Evolutionary conservation across 768 basidiomycete genomes (phyloP), one percentile per base, ranked within the genome.

Genomic region (Pulveroboletus sp.): DNA sequence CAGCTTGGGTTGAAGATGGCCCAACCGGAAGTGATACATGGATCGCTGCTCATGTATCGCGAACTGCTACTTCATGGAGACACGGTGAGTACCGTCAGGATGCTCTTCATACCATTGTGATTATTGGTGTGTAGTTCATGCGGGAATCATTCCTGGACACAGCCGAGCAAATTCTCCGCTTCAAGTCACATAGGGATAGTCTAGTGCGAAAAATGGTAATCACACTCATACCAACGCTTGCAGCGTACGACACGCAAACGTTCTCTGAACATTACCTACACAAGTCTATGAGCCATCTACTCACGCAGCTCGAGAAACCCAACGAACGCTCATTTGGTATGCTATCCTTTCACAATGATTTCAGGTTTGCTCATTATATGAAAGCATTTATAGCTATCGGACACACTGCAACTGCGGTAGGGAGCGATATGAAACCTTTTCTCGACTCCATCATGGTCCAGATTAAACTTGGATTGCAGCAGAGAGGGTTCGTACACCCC

Each of bases 301-400:
- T 95, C 25, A 83, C 82, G 5, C 90, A 93, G 60, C 76, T 99
- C 5, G 87, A 90, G 60, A 97, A 93, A 69, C 86, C 90, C 0
- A 79, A 80, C 42, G 97, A 99, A 58, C 79, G 94, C 32, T 84
- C 87, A 27, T 89, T 90, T 56, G 90, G 94, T 94, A 60, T 16
- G 38, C 16, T 38, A 25, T 41, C 17, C 39, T 58, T 60, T 54
- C 54, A 56, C 51, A 46, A 44, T 13, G 10, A 11, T 33, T 25
- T 45, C 35, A 16, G 8, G 20, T 19, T 43, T 45, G 10, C 44
- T 54, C 29, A 56, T 13, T 16, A 16, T 21, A 39, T 34, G 13
- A 6, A 52, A 93, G 94, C 94, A 3, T 98, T 97, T 65, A 85
- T 94, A 57, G 94, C 97, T 2, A 94, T 99, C 53, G 97, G 97